Percentiles rank a stretch among this genome's conserved stretches.
Conservation (phyloP, 1,284 basidiomycete species). For the Sanguinoderma infundibulare region DNA sequence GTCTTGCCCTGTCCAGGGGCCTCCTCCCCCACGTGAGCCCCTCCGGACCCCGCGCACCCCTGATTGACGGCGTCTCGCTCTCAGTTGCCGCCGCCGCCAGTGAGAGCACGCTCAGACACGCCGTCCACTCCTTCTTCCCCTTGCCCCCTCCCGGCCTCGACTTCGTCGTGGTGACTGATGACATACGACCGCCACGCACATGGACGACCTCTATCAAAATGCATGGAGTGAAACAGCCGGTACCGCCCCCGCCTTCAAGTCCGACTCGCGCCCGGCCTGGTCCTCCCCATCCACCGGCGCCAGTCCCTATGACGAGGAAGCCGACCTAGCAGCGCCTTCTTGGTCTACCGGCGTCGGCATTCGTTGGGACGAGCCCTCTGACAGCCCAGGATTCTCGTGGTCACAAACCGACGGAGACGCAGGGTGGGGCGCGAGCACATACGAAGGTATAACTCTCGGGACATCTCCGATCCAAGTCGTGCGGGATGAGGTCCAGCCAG, state of each 20-base stretch:
- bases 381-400: slow-evolving; percentile 37
- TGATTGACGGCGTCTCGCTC: neutral
- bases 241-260: slow-evolving; percentile 10
- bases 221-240: slow-evolving; percentile 57
- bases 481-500: neutral
- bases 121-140: neutral
- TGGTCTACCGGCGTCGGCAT: slow-evolving; percentile 53
- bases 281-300: slow-evolving; percentile 26
- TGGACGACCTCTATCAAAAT: slow-evolving; percentile 73
- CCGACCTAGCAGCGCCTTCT: slow-evolving; percentile 54
- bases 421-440: slow-evolving; percentile 37
- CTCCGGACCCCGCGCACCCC: slow-evolving; percentile 8
- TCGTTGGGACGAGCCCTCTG: slow-evolving; percentile 52
- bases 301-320: slow-evolving; percentile 44
- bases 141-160: slow-evolving; percentile 9
- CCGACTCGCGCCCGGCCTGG: slow-evolving; percentile 32
- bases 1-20: slow-evolving; percentile 19
- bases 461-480: slow-evolving; percentile 22
- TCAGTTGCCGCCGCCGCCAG: neutral
- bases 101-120: neutral
- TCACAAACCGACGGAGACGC: slow-evolving; percentile 31
- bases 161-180: slow-evolving; percentile 18
- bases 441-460: slow-evolving; percentile 42
- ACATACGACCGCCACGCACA: slow-evolving; percentile 18
- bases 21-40: neutral